A percentile compares a stretch with the other conserved stretches of the same genome.
phyloP scores from a whole-genome alignment of 108 stramenopile species.

The Skeletonema marinoi region DNA sequence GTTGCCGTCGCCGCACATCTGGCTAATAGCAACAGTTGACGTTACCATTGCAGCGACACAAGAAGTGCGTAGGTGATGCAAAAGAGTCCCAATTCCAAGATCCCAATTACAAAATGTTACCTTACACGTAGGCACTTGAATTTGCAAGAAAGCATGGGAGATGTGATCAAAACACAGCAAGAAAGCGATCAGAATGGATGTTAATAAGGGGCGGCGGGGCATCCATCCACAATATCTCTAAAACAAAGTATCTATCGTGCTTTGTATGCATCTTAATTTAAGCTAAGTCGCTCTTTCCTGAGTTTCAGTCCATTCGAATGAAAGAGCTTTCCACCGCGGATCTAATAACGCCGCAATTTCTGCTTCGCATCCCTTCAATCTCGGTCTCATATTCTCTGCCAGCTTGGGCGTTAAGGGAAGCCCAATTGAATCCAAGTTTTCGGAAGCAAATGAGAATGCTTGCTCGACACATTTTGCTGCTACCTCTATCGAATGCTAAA shows the following conservation, averaged over 20 bases:
- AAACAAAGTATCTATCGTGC: too few relatives aligned
- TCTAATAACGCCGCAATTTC: constrained; percentile 71
- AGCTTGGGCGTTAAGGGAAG: constrained; percentile 80
- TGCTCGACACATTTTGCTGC: constrained; percentile 86
- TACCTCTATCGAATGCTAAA: constrained; percentile 66
- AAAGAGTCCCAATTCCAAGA: too few relatives aligned
- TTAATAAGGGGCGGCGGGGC: too few relatives aligned
- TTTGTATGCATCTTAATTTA: background rate
- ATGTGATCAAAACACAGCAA: too few relatives aligned
- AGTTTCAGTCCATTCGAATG: constrained; percentile 59
- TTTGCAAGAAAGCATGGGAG: too few relatives aligned
- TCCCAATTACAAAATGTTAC: too few relatives aligned
- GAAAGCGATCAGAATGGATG: too few relatives aligned
- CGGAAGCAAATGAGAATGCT: constrained; percentile 82
- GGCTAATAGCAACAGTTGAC: background rate
- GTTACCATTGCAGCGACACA: too few relatives aligned
- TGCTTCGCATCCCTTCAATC: constrained; percentile 85
- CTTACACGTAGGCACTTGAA: too few relatives aligned
- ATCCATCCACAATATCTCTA: too few relatives aligned
- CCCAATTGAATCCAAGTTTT: constrained; percentile 82
- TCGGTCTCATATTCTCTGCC: constrained; percentile 72
- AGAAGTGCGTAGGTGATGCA: too few relatives aligned
- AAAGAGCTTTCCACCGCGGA: constrained; percentile 62
- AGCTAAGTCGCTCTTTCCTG: background rate
- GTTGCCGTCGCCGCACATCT: background rate